Conservation (phyloP, 2,329 filamentous ascomycete species). For the Daldinia sp. region DNA sequence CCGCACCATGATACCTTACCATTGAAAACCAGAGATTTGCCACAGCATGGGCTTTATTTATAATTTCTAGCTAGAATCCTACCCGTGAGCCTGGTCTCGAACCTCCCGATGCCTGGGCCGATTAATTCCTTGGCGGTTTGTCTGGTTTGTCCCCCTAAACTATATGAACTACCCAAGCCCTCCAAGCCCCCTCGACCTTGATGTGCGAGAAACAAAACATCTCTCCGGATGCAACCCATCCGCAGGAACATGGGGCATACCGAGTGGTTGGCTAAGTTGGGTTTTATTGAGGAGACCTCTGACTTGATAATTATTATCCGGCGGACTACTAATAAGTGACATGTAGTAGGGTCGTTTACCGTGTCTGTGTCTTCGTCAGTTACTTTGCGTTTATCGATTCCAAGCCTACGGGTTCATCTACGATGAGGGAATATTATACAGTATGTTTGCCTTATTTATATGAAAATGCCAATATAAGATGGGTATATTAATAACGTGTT, state of each 20-base stretch:
- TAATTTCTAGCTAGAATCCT: not conserved
- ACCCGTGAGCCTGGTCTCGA: conserved; percentile 30
- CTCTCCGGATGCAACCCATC: conserved; percentile 20
- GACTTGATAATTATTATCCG: conserved; percentile 19
- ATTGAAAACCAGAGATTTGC: conserved; percentile 8
- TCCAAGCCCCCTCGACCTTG: not conserved
- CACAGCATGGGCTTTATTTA: conserved; percentile 16
- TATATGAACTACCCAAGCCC: no score
- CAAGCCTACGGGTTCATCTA: not conserved
- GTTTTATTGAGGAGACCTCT: not conserved
- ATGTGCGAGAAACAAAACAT: conserved; percentile 6
- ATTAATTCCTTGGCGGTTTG: conserved; percentile 4
- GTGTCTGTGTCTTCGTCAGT: not conserved
- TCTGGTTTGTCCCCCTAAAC: not conserved
- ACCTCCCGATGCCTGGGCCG: conserved; percentile 16
- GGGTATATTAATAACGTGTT: no score
- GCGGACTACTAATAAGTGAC: conserved; percentile 2
- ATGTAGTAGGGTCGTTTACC: conserved; percentile 2
- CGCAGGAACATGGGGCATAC: conserved; percentile 6
- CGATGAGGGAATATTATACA: no score
- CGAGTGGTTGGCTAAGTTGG: conserved; percentile 30
- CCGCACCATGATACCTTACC: conserved; percentile 14
- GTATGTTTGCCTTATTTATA: not conserved
- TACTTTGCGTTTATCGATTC: not conserved
- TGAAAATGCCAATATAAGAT: not conserved